A percentile compares a stretch with the other conserved stretches of the same genome.
Evolutionary conservation across 495 filamentous ascomycete genomes (phyloP).

Genomic region (Penicillium coprophilum): DNA sequence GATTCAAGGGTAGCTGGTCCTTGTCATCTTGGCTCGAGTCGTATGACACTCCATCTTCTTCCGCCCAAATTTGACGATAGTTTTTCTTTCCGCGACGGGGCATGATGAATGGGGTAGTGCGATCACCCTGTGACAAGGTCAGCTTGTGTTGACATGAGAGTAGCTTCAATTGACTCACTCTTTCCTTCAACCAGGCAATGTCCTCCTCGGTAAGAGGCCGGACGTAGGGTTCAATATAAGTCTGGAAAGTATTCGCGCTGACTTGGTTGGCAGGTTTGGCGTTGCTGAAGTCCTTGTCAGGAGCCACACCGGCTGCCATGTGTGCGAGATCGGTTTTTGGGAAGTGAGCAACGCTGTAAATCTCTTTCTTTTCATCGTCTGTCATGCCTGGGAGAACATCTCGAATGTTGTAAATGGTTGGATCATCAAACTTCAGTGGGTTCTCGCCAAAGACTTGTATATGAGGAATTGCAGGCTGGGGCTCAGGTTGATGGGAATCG

Average conservation of each 20-base stretch:
- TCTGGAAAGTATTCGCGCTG: constrained; percentile 81
- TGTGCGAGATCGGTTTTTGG: constrained; percentile 76
- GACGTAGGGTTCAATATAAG: constrained; percentile 87
- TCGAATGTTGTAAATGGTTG: constrained; percentile 91
- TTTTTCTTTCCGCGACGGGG: constrained; percentile 79
- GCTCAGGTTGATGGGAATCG: constrained; percentile 72
- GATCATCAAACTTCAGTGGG: constrained; percentile 87
- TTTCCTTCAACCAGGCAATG: constrained; percentile 86
- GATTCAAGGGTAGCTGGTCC: constrained; percentile 72
- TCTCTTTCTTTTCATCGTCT: constrained; percentile 76
- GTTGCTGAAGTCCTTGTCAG: constrained; percentile 92
- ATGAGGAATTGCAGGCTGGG: constrained; percentile 70
- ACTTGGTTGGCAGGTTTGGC: constrained; percentile 93
- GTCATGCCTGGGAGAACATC: constrained; percentile 68
- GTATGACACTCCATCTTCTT: constrained; percentile 80
- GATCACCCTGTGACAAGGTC: constrained; percentile 64
- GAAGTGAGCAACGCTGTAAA: constrained; percentile 83
- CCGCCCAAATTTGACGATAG: constrained; percentile 88
- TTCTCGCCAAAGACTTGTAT: constrained; percentile 86
- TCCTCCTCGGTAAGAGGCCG: constrained; percentile 92
- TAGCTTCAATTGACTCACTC: constrained; percentile 40
- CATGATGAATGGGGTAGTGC: constrained; percentile 77
- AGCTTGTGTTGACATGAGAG: neutral
- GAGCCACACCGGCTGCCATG: constrained; percentile 82
- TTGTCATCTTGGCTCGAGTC: constrained; percentile 57